phyloP scores from a whole-genome alignment of 1,284 basidiomycete species.

The Irpex rosettiformis region DNA sequence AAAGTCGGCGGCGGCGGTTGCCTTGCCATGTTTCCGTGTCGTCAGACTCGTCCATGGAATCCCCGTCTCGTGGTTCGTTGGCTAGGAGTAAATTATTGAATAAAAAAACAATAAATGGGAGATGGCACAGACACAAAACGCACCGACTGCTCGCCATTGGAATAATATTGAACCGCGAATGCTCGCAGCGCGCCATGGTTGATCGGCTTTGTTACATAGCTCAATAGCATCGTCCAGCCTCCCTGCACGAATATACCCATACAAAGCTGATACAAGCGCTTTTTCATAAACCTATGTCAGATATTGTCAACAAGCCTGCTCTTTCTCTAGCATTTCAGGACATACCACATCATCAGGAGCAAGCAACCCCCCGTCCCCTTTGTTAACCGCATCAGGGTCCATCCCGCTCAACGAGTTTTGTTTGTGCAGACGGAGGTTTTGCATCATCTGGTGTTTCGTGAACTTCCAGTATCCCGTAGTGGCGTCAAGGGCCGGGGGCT shows the following conservation, averaged over 20 bases:
- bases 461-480: slow-evolving; percentile 78
- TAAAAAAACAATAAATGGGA: slow-evolving; percentile 20
- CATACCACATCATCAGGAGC: slow-evolving; percentile 71
- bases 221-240: slow-evolving; percentile 81
- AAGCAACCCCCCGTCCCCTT: slow-evolving; percentile 47
- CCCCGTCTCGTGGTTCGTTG: slow-evolving; percentile 47
- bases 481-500: slow-evolving; percentile 60
- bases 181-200: slow-evolving; percentile 89
- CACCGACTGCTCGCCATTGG: slow-evolving; percentile 67
- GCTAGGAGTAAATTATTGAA: slow-evolving; percentile 30
- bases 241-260: slow-evolving; percentile 79
- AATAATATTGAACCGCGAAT: slow-evolving; percentile 79
- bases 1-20: slow-evolving; percentile 71
- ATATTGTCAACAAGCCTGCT: neutral
- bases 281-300: slow-evolving; percentile 69
- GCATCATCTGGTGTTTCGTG: slow-evolving; percentile 73
- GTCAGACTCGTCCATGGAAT: slow-evolving; percentile 47
- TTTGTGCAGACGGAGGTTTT: slow-evolving; percentile 52
- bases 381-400: slow-evolving; percentile 69
- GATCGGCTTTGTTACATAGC: slow-evolving; percentile 79
- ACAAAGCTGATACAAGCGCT: slow-evolving; percentile 68
- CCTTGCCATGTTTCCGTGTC: slow-evolving; percentile 57
- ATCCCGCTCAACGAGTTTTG: slow-evolving; percentile 50
- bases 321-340: neutral
- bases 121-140: neutral